Evolutionary conservation across 129 eudicot species (phyloP).

Genomic region (Heracleum sosnowskyi): DNA sequence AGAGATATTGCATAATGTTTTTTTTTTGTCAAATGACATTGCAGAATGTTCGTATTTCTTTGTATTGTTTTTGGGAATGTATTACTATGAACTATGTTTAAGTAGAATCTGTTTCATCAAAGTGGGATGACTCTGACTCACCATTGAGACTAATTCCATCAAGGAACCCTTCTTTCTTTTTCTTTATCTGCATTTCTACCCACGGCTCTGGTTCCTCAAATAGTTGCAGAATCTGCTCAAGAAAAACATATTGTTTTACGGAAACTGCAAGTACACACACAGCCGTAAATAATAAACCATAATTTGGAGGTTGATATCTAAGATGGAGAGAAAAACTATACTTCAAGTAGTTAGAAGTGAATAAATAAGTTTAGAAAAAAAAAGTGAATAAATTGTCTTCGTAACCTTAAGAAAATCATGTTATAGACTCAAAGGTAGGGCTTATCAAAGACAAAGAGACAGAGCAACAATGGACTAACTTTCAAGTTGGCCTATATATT

Average conservation of each 20-base stretch:
- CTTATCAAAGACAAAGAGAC: no score
- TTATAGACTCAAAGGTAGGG: not conserved
- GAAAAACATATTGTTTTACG: constrained; percentile 5
- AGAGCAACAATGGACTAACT: not conserved
- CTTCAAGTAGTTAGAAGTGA: not conserved
- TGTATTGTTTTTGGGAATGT: not conserved
- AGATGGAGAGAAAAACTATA: not conserved
- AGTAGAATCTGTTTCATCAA: not conserved
- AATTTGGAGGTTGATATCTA: not conserved
- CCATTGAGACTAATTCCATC: not conserved
- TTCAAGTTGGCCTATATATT: not conserved
- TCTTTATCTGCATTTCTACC: constrained; percentile 25
- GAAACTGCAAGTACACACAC: not conserved
- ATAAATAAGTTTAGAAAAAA: not conserved
- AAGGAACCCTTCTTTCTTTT: constrained; percentile 14
- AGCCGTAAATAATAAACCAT: not conserved
- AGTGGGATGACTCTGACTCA: constrained; percentile 2
- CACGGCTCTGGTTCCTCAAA: constrained; percentile 14
- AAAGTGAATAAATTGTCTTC: not conserved
- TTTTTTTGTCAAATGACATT: no score
- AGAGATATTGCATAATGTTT: no score
- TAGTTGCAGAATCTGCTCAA: constrained; percentile 20
- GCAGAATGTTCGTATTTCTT: no score
- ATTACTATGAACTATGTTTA: not conserved
- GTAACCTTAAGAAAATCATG: not conserved